Evolutionary conservation across 2,329 filamentous ascomycete genomes (phyloP).

Genomic region (Fusarium dimerum): DNA sequence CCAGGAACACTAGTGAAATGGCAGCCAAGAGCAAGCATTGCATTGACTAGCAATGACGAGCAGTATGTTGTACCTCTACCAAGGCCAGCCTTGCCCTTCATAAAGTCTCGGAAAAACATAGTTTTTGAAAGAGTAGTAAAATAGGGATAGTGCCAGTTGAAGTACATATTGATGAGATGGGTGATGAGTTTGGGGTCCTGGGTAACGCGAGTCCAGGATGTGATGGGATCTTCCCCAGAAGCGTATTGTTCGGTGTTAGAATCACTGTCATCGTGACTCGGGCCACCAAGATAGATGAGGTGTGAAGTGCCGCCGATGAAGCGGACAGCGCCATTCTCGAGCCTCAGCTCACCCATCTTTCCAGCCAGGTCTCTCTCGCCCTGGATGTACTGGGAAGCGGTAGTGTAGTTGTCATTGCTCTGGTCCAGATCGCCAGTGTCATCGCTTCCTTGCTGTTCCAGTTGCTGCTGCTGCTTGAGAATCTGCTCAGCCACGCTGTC

Average conservation of each 20-base stretch:
- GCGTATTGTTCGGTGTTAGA: conserved; percentile 47
- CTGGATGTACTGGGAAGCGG: conserved; percentile 43
- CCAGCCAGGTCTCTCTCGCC: conserved; percentile 81
- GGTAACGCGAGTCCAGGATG: conserved; percentile 87
- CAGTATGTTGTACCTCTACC: conserved; percentile 71
- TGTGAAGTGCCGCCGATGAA: conserved; percentile 96
- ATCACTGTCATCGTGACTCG: conserved; percentile 40
- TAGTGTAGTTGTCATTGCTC: conserved; percentile 41
- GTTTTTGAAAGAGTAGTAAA: conserved; percentile 88
- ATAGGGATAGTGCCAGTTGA: conserved; percentile 96
- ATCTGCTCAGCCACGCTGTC: conserved; percentile 58
- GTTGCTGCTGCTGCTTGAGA: conserved; percentile 42
- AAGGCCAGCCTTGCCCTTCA: conserved; percentile 63
- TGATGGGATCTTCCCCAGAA: conserved; percentile 67
- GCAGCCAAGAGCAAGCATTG: conserved; percentile 89
- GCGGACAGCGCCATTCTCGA: conserved; percentile 84
- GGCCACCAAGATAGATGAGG: conserved; percentile 74
- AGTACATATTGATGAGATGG: conserved; percentile 96
- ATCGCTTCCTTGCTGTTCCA: conserved; percentile 36
- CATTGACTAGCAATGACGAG: conserved; percentile 86
- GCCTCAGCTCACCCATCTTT: conserved; percentile 87
- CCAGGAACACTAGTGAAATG: conserved; percentile 82
- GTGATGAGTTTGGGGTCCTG: conserved; percentile 75
- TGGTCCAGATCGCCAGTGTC: conserved; percentile 44
- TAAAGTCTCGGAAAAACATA: conserved; percentile 84